phyloP scores from a whole-genome alignment of 176 grass and related monocot genomes.

The Bothriochloa decipiens region DNA sequence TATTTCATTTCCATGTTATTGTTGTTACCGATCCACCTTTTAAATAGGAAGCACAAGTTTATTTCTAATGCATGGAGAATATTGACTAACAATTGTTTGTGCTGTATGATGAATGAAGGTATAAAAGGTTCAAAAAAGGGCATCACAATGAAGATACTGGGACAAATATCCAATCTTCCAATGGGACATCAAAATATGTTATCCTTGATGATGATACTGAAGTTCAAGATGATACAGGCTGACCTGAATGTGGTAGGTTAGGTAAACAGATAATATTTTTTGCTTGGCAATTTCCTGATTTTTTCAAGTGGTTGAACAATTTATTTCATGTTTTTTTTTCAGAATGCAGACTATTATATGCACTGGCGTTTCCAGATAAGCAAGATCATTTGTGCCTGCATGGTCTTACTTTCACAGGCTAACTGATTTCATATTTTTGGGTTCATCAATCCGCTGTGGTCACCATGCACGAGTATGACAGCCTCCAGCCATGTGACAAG shows the following conservation, averaged over 20 bases:
- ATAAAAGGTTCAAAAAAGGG: conserved; percentile 71
- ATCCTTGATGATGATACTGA: conserved; percentile 82
- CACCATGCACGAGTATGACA: conserved; percentile 17
- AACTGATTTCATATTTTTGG: conserved; percentile 10
- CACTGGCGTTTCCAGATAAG: neutral
- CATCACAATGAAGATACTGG: conserved; percentile 50
- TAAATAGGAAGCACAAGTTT: neutral
- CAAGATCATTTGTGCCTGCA: conserved; percentile 17
- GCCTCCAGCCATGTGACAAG: neutral
- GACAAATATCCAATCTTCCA: conserved; percentile 41
- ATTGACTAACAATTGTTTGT: conserved; percentile 41
- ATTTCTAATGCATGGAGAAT: conserved; percentile 21
- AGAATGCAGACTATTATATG: conserved; percentile 22
- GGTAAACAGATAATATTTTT: neutral
- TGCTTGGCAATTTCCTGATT: neutral
- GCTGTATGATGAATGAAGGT: conserved; percentile 50
- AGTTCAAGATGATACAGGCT: conserved; percentile 50
- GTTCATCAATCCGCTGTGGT: neutral
- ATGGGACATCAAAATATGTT: conserved; percentile 73
- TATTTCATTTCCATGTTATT: conserved; percentile 12
- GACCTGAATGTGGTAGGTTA: conserved; percentile 43
- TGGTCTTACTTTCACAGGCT: conserved; percentile 28
- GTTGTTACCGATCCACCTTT: neutral
- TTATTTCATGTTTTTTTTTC: neutral
- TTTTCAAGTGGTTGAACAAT: conserved; percentile 4